Evolutionary conservation across 148 eudicot species (phyloP).

Genomic region (Selenicereus undatus): DNA sequence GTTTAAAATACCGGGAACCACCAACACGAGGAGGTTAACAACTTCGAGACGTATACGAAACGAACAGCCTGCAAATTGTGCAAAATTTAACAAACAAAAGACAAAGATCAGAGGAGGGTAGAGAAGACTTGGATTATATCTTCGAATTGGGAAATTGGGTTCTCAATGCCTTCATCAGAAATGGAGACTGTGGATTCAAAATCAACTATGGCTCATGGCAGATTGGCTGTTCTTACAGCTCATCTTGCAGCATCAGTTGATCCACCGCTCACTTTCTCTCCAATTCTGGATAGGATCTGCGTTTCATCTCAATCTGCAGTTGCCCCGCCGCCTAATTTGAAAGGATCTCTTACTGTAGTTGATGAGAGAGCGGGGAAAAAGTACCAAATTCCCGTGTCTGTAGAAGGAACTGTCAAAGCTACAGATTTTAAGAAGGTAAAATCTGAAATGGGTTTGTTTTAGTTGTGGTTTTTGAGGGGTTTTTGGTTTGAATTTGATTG

Average conservation of each 20-base stretch:
- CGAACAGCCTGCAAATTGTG: neutral
- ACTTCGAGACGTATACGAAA: constrained; percentile 2
- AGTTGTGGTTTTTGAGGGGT: neutral
- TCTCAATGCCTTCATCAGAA: neutral
- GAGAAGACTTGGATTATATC: neutral
- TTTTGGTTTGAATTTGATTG: neutral
- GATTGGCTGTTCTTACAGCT: constrained; percentile 83
- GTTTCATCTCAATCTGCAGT: constrained; percentile 48
- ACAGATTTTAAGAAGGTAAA: constrained; percentile 85
- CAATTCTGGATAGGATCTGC: constrained; percentile 38
- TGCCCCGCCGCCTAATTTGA: constrained; percentile 68
- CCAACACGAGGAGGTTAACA: neutral
- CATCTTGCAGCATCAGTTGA: constrained; percentile 42
- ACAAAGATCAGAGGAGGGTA: neutral
- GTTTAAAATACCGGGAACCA: neutral
- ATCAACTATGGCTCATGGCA: constrained; percentile 48
- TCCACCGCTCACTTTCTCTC: constrained; percentile 19
- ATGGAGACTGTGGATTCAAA: constrained; percentile 42
- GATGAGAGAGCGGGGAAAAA: constrained; percentile 85
- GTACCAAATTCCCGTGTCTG: constrained; percentile 69
- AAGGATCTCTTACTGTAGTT: constrained; percentile 54
- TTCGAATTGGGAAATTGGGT: neutral
- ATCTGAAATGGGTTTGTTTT: constrained; percentile 15
- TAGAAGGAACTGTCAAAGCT: constrained; percentile 76
- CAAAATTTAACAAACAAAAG: neutral